phyloP scores from a whole-genome alignment of 2,329 filamentous ascomycete species.

The Cladophialophora immunda region DNA sequence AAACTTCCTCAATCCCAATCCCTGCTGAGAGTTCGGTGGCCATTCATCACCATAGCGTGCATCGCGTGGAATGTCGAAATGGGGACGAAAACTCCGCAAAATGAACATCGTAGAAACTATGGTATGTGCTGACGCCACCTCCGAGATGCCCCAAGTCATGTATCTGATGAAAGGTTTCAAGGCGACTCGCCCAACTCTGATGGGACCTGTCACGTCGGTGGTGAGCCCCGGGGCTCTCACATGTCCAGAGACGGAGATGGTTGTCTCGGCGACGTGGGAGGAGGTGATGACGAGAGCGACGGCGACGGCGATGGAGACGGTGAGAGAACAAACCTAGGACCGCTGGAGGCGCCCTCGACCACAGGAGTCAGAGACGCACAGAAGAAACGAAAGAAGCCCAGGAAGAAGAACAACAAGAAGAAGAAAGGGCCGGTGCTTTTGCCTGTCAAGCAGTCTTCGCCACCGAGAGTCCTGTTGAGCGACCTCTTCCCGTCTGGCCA shows the following conservation, averaged over 20 bases:
- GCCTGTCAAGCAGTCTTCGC: constrained; percentile 51
- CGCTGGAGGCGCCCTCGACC: constrained; percentile 35
- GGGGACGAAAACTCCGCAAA: constrained; percentile 54
- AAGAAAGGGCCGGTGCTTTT: constrained; percentile 35
- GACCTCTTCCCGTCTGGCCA: constrained; percentile 55
- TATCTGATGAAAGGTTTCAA: constrained; percentile 33
- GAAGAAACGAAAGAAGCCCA: constrained; percentile 55
- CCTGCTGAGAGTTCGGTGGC: not conserved
- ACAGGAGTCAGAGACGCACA: constrained; percentile 29
- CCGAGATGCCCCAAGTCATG: constrained; percentile 24
- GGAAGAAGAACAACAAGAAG: constrained; percentile 56
- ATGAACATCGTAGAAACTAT: constrained; percentile 46
- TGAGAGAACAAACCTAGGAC: constrained; percentile 34
- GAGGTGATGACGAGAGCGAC: constrained; percentile 38
- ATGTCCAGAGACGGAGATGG: constrained; percentile 55
- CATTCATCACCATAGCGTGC: not conserved
- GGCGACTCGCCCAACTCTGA: constrained; percentile 38
- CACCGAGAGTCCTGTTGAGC: constrained; percentile 57
- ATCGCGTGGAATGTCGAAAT: constrained; percentile 43
- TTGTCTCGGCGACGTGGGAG: constrained; percentile 48
- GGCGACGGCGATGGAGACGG: constrained; percentile 44
- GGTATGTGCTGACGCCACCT: constrained; percentile 41
- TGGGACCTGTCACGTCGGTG: constrained; percentile 44
- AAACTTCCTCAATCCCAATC: not conserved
- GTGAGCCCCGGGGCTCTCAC: constrained; percentile 54